These are phyloP conservation scores for Tulasnella sp. DNA, from an alignment of 768 basidiomycete genomes.

Conservation along the genomic window DNA sequence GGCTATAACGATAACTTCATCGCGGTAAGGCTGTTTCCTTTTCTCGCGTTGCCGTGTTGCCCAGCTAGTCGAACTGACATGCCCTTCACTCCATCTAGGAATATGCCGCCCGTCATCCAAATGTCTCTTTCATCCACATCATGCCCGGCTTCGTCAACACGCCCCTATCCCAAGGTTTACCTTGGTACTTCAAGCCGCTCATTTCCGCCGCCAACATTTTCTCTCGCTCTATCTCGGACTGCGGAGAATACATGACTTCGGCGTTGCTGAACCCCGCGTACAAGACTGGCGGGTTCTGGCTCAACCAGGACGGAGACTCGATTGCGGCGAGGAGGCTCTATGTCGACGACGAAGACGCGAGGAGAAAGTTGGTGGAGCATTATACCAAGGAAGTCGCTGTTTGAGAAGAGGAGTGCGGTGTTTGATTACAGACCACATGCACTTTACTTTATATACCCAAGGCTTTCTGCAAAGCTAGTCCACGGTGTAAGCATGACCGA, in stretches of 20 bases:
- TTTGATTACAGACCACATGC: no score
- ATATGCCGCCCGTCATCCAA: conserved; percentile 26
- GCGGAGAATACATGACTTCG: conserved; percentile 24
- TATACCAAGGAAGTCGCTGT: no score
- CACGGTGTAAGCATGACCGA: no score
- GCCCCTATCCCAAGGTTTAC: not conserved
- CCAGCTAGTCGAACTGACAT: not conserved
- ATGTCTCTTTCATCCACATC: conserved; percentile 28
- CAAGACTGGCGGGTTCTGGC: conserved; percentile 24
- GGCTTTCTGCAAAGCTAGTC: no score
- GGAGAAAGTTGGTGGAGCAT: no score
- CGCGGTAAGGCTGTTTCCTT: not conserved
- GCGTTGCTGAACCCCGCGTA: not conserved
- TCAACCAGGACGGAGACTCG: conserved; percentile 22
- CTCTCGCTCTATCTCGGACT: not conserved
- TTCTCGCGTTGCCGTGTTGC: no score
- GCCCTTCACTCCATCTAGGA: conserved; percentile 7
- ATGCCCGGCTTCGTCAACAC: conserved; percentile 26
- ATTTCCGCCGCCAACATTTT: not conserved
- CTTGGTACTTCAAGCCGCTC: not conserved
- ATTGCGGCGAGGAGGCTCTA: not conserved
- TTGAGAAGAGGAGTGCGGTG: no score
- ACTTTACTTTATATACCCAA: not conserved
- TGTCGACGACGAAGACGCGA: not conserved
- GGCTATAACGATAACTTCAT: conserved; percentile 26